Percentiles rank a stretch among this genome's conserved stretches.
phyloP scores from a whole-genome alignment of 495 filamentous ascomycete species.

The Penicillium diatomitis region DNA sequence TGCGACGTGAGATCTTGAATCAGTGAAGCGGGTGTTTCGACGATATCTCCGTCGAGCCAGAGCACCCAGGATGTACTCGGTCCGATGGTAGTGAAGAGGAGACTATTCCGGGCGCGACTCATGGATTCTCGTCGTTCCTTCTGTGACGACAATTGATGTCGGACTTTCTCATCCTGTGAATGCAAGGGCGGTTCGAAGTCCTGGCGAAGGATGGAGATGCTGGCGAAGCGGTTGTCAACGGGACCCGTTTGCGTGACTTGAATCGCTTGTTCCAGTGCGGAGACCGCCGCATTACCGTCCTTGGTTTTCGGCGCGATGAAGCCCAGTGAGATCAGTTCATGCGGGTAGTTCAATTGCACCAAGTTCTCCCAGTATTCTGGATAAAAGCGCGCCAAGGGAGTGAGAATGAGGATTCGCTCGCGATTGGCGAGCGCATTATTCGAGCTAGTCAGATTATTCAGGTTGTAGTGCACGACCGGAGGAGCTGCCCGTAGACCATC shows the following conservation, averaged over 20 bases:
- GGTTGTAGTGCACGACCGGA: conserved; percentile 87
- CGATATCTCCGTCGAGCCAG: conserved; percentile 88
- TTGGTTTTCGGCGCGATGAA: conserved; percentile 91
- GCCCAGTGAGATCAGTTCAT: conserved; percentile 87
- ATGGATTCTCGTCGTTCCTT: conserved; percentile 80
- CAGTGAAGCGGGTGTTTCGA: conserved; percentile 76
- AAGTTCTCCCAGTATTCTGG: conserved; percentile 93
- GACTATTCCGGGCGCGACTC: conserved; percentile 84
- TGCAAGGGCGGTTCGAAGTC: conserved; percentile 79
- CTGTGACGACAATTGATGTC: conserved; percentile 84
- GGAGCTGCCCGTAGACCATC: conserved; percentile 54
- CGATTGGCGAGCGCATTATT: conserved; percentile 60
- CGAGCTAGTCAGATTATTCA: conserved; percentile 86
- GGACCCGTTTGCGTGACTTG: conserved; percentile 71
- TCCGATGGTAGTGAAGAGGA: conserved; percentile 94
- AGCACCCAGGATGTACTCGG: conserved; percentile 93
- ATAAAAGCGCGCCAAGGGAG: conserved; percentile 88
- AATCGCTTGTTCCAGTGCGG: conserved; percentile 75
- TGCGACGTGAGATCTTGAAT: conserved; percentile 89
- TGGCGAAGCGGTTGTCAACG: conserved; percentile 74
- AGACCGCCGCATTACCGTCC: conserved; percentile 76
- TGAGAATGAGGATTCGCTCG: conserved; percentile 85
- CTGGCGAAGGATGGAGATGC: conserved; percentile 87
- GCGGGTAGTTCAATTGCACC: conserved; percentile 74
- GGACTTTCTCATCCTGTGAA: conserved; percentile 77